phyloP scores from a whole-genome alignment of 73 alveolate species.

The Tetrahymena malaccensis region DNA sequence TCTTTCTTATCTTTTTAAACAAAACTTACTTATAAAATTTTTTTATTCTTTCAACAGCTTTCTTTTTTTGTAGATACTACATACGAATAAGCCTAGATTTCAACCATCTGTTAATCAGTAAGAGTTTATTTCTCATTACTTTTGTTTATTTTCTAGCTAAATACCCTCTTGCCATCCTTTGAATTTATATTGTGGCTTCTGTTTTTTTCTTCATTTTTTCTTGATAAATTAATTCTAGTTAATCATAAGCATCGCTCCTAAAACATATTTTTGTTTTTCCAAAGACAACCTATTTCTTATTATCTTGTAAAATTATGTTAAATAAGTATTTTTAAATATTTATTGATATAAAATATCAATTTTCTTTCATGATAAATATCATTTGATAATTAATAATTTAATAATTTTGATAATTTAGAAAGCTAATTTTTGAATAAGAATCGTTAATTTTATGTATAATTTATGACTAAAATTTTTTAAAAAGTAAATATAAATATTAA shows the following conservation, averaged over 20 bases:
- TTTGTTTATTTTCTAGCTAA: background rate
- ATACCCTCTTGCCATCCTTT: background rate
- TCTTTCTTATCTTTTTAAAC: constrained; percentile 1
- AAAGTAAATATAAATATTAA: too few relatives aligned
- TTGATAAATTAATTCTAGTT: constrained; percentile 2
- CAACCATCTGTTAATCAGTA: background rate
- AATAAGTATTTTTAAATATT: too few relatives aligned
- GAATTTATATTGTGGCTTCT: background rate
- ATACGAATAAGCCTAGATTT: background rate
- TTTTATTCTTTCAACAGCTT: background rate
- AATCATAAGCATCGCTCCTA: background rate
- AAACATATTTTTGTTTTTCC: constrained; percentile 29
- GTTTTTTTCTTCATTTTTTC: background rate
- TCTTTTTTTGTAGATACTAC: background rate
- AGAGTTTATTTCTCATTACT: background rate
- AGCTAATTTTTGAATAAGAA: too few relatives aligned
- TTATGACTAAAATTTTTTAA: too few relatives aligned
- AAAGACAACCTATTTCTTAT: constrained; percentile 8
- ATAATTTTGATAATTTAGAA: too few relatives aligned
- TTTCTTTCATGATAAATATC: too few relatives aligned
- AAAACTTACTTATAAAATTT: constrained; percentile 3
- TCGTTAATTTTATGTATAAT: too few relatives aligned
- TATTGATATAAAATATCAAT: too few relatives aligned
- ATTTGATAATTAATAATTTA: too few relatives aligned
- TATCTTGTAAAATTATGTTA: background rate